Conservation (phyloP, 345 rosid genomes). For the Aegle marmelos region DNA sequence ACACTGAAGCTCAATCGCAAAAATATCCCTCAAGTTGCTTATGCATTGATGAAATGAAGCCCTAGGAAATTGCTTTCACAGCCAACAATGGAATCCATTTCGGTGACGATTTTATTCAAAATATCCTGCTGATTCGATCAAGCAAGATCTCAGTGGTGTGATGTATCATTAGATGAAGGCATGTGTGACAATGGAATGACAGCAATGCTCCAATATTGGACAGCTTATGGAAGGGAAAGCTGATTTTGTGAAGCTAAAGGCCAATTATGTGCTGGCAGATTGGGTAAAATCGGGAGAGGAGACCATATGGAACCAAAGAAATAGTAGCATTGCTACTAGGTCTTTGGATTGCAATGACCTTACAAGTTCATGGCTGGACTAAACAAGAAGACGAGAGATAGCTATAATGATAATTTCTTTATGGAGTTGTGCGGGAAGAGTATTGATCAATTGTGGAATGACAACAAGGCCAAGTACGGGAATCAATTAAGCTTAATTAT, state of each 20-base stretch:
- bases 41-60: slow-evolving; percentile 25
- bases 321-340: slow-evolving; percentile 44
- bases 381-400: slow-evolving; percentile 60
- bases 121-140: no score
- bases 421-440: slow-evolving; percentile 55
- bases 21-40: slow-evolving; percentile 14
- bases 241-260: slow-evolving; percentile 5
- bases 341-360: slow-evolving; percentile 53
- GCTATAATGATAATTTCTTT: slow-evolving; percentile 40
- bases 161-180: no score
- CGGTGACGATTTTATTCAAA: slow-evolving; percentile 32
- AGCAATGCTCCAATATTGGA: no score
- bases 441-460: slow-evolving; percentile 63
- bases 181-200: no score
- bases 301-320: slow-evolving; percentile 60
- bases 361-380: slow-evolving; percentile 55
- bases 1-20: slow-evolving; percentile 18
- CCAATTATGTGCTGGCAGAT: slow-evolving; percentile 10
- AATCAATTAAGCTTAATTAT: slow-evolving; percentile 1
- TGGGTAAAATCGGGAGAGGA: slow-evolving; percentile 61
- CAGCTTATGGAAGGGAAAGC: no score
- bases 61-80: slow-evolving; percentile 14
- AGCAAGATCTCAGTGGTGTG: no score
- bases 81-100: slow-evolving; percentile 22
- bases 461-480: slow-evolving; percentile 61